Evolutionary conservation across 2,329 filamentous ascomycete species (phyloP).

Genomic region (Neoascochyta sp.): DNA sequence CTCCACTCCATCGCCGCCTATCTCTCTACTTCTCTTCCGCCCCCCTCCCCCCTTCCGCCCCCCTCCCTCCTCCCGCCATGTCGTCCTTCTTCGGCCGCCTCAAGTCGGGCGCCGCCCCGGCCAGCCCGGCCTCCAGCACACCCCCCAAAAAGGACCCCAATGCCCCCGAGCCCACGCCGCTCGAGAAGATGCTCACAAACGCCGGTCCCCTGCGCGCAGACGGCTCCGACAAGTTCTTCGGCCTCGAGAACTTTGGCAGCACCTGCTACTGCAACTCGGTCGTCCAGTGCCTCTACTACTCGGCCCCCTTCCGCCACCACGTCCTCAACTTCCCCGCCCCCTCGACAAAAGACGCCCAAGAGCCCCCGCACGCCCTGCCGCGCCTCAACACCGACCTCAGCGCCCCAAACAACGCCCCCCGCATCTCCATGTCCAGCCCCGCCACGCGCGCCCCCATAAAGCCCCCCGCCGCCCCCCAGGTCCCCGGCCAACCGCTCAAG

Average conservation of each 20-base stretch:
- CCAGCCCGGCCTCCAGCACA: constrained; percentile 45
- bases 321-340: constrained; percentile 85
- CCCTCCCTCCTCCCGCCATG: constrained; percentile 37
- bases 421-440: constrained; percentile 35
- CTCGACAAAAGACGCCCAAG: constrained; percentile 64
- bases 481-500: constrained; percentile 57
- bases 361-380: constrained; percentile 50
- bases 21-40: constrained; percentile 5
- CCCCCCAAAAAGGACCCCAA: constrained; percentile 58
- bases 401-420: constrained; percentile 38
- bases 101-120: constrained; percentile 47
- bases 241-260: constrained; percentile 98
- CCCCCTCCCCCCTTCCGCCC: constrained; percentile 13
- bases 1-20: too few species aligned
- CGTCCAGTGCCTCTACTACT: constrained; percentile 94
- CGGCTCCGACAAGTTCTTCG: constrained; percentile 97
- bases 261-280: constrained; percentile 99
- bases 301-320: constrained; percentile 85
- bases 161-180: constrained; percentile 54
- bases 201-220: constrained; percentile 77
- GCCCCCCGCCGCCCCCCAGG: constrained; percentile 44
- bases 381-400: constrained; percentile 41
- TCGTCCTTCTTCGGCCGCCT: constrained; percentile 54
- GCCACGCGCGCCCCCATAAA: constrained; percentile 33
- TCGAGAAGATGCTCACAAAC: constrained; percentile 78